phyloP scores from a whole-genome alignment of 73 alveolate species.

The Halteria grandinella region DNA sequence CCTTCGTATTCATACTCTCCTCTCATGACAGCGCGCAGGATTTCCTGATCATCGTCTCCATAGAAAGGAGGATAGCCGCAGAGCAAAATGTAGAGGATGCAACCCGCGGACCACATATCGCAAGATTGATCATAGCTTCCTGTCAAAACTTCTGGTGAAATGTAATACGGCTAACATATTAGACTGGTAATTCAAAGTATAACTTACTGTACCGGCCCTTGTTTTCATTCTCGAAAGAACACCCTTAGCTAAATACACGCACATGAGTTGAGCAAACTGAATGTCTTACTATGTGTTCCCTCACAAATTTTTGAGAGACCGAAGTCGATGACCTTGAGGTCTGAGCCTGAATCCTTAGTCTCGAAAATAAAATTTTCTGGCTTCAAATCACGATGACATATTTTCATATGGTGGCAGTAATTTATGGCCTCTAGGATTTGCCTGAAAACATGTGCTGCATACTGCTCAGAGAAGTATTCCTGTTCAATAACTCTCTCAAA shows the following conservation, averaged over 20 bases:
- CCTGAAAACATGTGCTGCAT: constrained; percentile 79
- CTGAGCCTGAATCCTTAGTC: constrained; percentile 57
- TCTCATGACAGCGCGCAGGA: constrained; percentile 45
- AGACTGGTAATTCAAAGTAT: background rate
- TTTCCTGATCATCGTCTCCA: constrained; percentile 70
- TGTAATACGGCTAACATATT: constrained; percentile 58
- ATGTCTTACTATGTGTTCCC: background rate
- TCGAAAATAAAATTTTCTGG: constrained; percentile 85
- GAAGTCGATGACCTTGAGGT: constrained; percentile 66
- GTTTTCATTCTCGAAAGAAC: constrained; percentile 64
- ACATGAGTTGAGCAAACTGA: no score
- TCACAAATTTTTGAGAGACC: constrained; percentile 66
- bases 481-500: constrained; percentile 69
- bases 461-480: constrained; percentile 74
- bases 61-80: constrained; percentile 87
- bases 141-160: constrained; percentile 77
- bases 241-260: constrained; percentile 4
- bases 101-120: constrained; percentile 87
- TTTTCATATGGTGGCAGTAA: constrained; percentile 81
- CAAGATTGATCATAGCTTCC: constrained; percentile 76
- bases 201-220: constrained; percentile 63
- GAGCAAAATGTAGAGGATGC: constrained; percentile 72
- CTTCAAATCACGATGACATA: constrained; percentile 85
- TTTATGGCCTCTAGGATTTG: constrained; percentile 78
- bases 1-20: constrained; percentile 74